Conservation (phyloP, 1,139 yeast species). For the Suhomyces terraborum region DNA sequence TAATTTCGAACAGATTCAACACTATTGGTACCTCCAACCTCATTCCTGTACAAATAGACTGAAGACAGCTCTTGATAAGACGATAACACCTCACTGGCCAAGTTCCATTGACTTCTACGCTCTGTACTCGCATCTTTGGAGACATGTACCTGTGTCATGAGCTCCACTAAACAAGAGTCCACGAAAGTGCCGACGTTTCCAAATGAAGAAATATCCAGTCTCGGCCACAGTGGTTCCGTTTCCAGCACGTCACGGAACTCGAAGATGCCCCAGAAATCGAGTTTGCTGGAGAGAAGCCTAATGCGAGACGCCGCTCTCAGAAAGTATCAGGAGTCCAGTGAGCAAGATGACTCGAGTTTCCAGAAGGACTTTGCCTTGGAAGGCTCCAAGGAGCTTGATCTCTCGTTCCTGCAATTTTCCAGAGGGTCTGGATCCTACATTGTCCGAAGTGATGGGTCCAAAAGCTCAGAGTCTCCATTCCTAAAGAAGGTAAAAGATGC, state of each 20-base stretch:
- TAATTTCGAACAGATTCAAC: background rate
- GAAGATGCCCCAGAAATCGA: slow-evolving; percentile 9
- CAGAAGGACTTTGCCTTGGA: slow-evolving; percentile 26
- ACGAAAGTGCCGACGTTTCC: background rate
- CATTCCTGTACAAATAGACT: no score
- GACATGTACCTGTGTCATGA: background rate
- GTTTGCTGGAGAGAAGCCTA: slow-evolving; percentile 10
- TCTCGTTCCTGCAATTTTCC: slow-evolving; percentile 44
- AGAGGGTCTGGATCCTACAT: slow-evolving; percentile 31
- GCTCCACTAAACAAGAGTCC: slow-evolving; percentile 1
- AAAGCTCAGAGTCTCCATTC: slow-evolving; percentile 29
- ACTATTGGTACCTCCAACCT: background rate
- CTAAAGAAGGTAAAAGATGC: slow-evolving; percentile 27
- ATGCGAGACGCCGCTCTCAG: slow-evolving; percentile 18
- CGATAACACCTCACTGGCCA: background rate
- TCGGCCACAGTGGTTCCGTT: background rate
- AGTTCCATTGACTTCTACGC: background rate
- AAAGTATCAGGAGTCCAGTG: slow-evolving; percentile 17
- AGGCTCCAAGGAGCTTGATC: slow-evolving; percentile 27
- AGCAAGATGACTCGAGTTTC: slow-evolving; percentile 16
- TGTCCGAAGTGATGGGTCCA: slow-evolving; percentile 14
- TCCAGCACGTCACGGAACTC: background rate
- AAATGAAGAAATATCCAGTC: background rate
- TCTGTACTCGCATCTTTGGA: background rate
- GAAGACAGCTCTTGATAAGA: no score